phyloP scores from a whole-genome alignment of 257 asterid species.

The Ballota nigra region DNA sequence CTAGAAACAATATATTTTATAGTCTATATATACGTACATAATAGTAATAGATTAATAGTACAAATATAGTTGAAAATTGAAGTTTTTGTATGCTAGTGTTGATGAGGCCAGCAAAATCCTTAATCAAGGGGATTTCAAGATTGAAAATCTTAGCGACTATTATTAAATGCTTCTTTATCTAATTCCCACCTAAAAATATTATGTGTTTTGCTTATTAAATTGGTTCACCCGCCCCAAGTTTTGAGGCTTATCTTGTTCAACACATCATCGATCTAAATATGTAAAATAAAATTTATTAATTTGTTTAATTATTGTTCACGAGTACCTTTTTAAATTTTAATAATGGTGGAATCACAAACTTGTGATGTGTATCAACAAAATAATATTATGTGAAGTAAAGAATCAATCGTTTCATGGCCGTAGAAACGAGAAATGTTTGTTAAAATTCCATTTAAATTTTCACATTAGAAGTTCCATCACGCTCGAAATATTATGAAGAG shows the following conservation, averaged over 20 bases:
- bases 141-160: constrained; percentile 27
- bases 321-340: background rate
- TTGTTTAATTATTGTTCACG: background rate
- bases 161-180: constrained; percentile 23
- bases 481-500: too few species aligned
- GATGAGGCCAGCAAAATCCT: constrained; percentile 21
- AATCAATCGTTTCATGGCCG: too few species aligned
- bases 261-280: background rate
- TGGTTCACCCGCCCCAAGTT: constrained; percentile 21
- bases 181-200: constrained; percentile 20
- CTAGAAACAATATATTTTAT: too few species aligned
- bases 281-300: background rate
- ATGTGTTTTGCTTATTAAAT: constrained; percentile 12
- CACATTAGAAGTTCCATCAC: too few species aligned
- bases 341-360: background rate
- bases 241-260: constrained; percentile 23
- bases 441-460: too few species aligned
- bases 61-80: background rate
- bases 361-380: background rate
- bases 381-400: too few species aligned
- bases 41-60: background rate
- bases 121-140: constrained; percentile 32
- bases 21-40: too few species aligned
- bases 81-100: background rate
- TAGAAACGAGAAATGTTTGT: too few species aligned